Evolutionary conservation across 2,329 filamentous ascomycete species (phyloP).

Genomic region (Paracoccidioides lutzii): DNA sequence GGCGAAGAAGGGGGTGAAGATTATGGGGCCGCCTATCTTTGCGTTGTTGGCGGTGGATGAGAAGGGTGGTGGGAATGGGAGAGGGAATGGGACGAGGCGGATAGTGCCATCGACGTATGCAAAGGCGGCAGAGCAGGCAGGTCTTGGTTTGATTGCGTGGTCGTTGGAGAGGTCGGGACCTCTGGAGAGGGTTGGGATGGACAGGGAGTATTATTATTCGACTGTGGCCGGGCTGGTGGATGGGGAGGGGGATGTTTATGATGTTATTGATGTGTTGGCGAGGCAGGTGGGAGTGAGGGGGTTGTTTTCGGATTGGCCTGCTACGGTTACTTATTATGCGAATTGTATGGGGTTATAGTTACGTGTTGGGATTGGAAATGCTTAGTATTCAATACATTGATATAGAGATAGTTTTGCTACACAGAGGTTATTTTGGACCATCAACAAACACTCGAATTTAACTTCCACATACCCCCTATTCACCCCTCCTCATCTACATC

Average conservation of each 20-base stretch:
- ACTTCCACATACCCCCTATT: background rate
- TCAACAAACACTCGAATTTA: background rate
- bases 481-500: background rate
- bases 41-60: constrained; percentile 45
- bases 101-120: constrained; percentile 50
- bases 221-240: constrained; percentile 42
- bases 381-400: background rate
- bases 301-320: constrained; percentile 58
- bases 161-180: constrained; percentile 54
- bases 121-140: constrained; percentile 44
- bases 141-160: constrained; percentile 56
- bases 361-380: background rate
- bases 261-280: constrained; percentile 51
- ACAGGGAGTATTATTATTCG: constrained; percentile 42
- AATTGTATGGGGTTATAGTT: constrained; percentile 46
- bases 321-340: constrained; percentile 57
- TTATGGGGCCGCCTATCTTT: constrained; percentile 50
- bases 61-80: constrained; percentile 12
- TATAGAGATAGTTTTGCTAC: background rate
- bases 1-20: constrained; percentile 44
- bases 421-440: background rate
- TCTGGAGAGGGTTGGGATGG: constrained; percentile 37
- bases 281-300: constrained; percentile 47
- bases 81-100: constrained; percentile 22
- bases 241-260: constrained; percentile 54